Evolutionary conservation across 106 monocot genomes (phyloP), one percentile per base, ranked within the genome.

Genomic region (Chionographis japonica): DNA sequence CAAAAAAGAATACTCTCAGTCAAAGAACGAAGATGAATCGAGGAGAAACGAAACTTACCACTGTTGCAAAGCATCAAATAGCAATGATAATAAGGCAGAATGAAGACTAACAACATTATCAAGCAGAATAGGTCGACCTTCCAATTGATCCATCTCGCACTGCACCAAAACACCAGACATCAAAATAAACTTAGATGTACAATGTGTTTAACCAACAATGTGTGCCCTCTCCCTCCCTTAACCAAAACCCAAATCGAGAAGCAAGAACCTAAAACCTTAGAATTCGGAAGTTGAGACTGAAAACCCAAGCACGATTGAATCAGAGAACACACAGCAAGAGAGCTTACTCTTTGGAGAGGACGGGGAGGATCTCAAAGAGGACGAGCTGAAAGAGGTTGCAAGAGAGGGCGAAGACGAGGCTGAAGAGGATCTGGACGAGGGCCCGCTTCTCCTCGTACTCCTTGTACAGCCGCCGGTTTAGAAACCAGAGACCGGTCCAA

Each of bases 371-470:
- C 92, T 97, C 95, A 78, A 97, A 89, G 70, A 95, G 88, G 35
- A 95, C 95, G 59, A 95, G 91, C 84, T 95, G 86, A 68, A 95
- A 89, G 54, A 97, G 92, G 68, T 97, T 97, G 84, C 95, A 92
- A 67, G 95, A 97, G 80, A 97, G 89, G 68, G 95, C 88, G 69
- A 97, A 97, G 78, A 97, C 92, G 65, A 82, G 67, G 74, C 86
- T 82, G 86, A 97, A 97, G 68, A 97, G 86, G 82, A 97, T 87
- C 82, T 97, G 95, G 20, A 97, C 92, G 19, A 92, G 78, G 3
- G 95, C 95, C 8, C 92, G 73, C 89, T 92, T 92, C 84, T 97
- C 95, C 74, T 97, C 95, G 76, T 97, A 97, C 74, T 97, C 95
- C 72, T 91, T 97, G 74, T 97, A 97, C 49, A 97, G 82, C 35